Evolutionary conservation across 164 flowering plant species (phyloP).

Genomic region (Liquidambar formosana): DNA sequence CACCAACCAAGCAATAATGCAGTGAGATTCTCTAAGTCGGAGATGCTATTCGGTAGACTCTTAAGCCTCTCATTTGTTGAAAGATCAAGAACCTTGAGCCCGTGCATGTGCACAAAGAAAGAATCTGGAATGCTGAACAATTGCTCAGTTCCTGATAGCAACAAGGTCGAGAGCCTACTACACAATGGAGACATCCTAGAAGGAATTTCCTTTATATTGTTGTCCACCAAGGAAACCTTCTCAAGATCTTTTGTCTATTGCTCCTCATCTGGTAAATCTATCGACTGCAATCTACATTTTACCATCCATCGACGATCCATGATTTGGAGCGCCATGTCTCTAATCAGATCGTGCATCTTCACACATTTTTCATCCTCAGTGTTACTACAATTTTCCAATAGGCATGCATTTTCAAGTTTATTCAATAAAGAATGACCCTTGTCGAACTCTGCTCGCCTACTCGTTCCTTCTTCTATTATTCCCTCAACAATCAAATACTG

Average conservation of each 20-base stretch:
- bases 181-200: constrained; percentile 12
- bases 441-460: too few relatives aligned
- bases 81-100: constrained; percentile 23
- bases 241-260: too few relatives aligned
- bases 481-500: constrained; percentile 21
- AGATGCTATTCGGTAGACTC: constrained; percentile 10
- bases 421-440: too few relatives aligned
- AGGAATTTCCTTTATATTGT: background rate
- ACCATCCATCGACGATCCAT: constrained; percentile 14
- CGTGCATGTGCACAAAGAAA: too few relatives aligned
- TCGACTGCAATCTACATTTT: constrained; percentile 20
- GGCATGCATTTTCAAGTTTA: constrained; percentile 13
- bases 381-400: constrained; percentile 14
- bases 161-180: constrained; percentile 21
- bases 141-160: constrained; percentile 3
- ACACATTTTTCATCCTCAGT: background rate
- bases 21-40: constrained; percentile 19
- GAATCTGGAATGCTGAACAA: constrained; percentile 10
- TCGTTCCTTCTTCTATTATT: constrained; percentile 21
- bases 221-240: too few relatives aligned
- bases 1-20: constrained; percentile 20
- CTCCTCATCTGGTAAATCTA: too few relatives aligned
- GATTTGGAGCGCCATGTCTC: too few relatives aligned
- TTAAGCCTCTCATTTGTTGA: constrained; percentile 13
- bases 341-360: too few relatives aligned